phyloP scores from a whole-genome alignment of 139 green algal genomes.

The Zygnema cylindricum region DNA sequence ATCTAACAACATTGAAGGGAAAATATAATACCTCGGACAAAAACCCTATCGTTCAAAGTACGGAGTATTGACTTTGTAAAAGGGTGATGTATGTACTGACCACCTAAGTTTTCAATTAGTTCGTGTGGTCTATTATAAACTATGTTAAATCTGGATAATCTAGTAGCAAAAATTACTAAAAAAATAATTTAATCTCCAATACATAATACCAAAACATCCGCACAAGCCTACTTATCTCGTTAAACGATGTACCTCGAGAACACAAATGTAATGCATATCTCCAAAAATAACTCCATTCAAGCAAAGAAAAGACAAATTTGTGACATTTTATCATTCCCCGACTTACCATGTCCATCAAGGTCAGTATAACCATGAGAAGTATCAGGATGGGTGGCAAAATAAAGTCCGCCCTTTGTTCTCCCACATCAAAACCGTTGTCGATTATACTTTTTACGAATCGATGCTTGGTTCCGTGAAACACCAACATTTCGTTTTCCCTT shows the following conservation, averaged over 20 bases:
- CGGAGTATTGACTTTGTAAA: no score
- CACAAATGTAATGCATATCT: no score
- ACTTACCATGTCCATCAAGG: not conserved
- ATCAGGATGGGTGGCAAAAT: not conserved
- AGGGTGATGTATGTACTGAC: not conserved
- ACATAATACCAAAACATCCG: not conserved
- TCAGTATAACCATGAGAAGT: not conserved
- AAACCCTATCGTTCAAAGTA: no score
- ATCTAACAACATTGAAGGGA: no score
- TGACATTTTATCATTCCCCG: not conserved
- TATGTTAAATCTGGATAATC: not conserved
- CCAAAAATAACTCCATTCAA: no score
- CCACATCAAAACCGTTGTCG: not conserved
- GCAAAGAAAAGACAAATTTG: not conserved
- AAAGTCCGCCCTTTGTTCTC: not conserved
- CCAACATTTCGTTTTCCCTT: not conserved
- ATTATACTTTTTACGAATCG: not conserved
- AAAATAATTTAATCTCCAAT: not conserved
- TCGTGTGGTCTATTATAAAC: not conserved
- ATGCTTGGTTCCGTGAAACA: not conserved
- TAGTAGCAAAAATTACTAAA: not conserved
- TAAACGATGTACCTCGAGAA: not conserved
- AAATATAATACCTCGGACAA: no score
- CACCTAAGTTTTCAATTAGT: not conserved
- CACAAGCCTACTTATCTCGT: not conserved